Conservation (phyloP, 805 yeast genomes). For the Ogataea kodamae region DNA sequence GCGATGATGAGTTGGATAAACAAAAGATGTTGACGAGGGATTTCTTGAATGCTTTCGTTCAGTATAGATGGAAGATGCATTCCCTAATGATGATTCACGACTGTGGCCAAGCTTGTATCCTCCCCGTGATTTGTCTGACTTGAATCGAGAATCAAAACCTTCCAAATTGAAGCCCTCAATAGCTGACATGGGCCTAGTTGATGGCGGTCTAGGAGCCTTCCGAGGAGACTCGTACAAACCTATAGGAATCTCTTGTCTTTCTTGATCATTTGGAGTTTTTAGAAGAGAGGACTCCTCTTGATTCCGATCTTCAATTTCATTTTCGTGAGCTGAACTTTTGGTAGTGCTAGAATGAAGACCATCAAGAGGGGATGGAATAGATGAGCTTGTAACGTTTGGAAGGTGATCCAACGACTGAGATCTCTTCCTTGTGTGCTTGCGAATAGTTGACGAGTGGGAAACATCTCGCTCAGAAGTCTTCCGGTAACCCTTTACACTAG, state of each 20-base stretch:
- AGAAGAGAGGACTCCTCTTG: too few species aligned
- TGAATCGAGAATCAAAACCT: too few species aligned
- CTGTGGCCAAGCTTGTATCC: slow-evolving; percentile 25
- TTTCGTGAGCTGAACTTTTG: slow-evolving; percentile 17
- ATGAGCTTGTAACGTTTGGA: slow-evolving; percentile 8
- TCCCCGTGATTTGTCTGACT: too few species aligned
- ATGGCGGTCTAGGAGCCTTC: slow-evolving; percentile 69
- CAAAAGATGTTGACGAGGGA: slow-evolving; percentile 32
- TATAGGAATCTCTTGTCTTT: slow-evolving; percentile 14
- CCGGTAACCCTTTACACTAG: too few species aligned
- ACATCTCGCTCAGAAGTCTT: slow-evolving; percentile 4
- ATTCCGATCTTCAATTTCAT: slow-evolving; percentile 6
- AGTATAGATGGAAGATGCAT: slow-evolving; percentile 43
- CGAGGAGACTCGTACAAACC: slow-evolving; percentile 60
- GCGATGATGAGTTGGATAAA: slow-evolving; percentile 15
- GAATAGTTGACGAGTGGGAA: background rate
- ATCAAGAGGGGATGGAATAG: too few species aligned
- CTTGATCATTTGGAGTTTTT: slow-evolving; percentile 16
- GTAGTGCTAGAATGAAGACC: slow-evolving; percentile 14
- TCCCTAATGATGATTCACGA: slow-evolving; percentile 29
- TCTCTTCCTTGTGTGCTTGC: slow-evolving; percentile 43
- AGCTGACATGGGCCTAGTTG: slow-evolving; percentile 25
- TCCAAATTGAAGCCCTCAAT: slow-evolving; percentile 16
- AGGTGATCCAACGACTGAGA: slow-evolving; percentile 50
- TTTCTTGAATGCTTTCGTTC: slow-evolving; percentile 35